phyloP scores from a whole-genome alignment of 202 grass and related monocot genomes.

The Hordeum pubiflorum region DNA sequence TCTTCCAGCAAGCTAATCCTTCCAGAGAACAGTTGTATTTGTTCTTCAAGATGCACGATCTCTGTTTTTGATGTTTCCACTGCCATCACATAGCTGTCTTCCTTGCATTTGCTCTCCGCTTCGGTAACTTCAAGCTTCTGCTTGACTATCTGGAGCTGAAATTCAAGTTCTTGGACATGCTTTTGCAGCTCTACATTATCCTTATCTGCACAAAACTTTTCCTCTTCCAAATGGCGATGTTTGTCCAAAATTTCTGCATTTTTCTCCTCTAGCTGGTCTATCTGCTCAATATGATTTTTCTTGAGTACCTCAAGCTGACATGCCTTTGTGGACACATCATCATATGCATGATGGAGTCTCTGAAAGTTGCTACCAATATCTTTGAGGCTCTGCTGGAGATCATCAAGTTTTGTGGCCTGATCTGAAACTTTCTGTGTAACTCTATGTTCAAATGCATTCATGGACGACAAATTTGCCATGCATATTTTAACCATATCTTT shows the following conservation, averaged over 20 bases:
- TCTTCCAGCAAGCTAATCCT: slow-evolving; percentile 41
- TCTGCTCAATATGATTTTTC: slow-evolving; percentile 41
- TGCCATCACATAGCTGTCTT: slow-evolving; percentile 35
- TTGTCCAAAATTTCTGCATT: slow-evolving; percentile 25
- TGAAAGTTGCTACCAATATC: slow-evolving; percentile 32
- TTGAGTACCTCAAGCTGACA: slow-evolving; percentile 39
- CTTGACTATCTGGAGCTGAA: slow-evolving; percentile 51
- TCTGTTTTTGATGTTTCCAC: slow-evolving; percentile 32
- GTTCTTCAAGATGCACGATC: slow-evolving; percentile 38
- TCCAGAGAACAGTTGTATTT: slow-evolving; percentile 34
- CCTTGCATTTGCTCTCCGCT: slow-evolving; percentile 59
- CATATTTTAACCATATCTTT: slow-evolving; percentile 44
- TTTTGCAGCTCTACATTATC: slow-evolving; percentile 43
- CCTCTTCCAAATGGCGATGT: slow-evolving; percentile 28
- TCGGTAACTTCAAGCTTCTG: slow-evolving; percentile 66
- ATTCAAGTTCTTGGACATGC: slow-evolving; percentile 52
- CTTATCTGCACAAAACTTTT: slow-evolving; percentile 35
- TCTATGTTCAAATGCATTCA: slow-evolving; percentile 50
- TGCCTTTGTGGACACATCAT: slow-evolving; percentile 31
- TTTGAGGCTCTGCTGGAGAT: slow-evolving; percentile 29
- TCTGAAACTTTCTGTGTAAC: slow-evolving; percentile 41
- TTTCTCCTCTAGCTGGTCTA: slow-evolving; percentile 26
- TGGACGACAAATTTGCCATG: slow-evolving; percentile 25
- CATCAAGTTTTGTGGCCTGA: slow-evolving; percentile 28
- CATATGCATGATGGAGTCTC: slow-evolving; percentile 41